Evolutionary conservation across 257 asterid species (phyloP), one percentile per base, ranked within the genome.

Genomic region (Nicotiana noctiflora): DNA sequence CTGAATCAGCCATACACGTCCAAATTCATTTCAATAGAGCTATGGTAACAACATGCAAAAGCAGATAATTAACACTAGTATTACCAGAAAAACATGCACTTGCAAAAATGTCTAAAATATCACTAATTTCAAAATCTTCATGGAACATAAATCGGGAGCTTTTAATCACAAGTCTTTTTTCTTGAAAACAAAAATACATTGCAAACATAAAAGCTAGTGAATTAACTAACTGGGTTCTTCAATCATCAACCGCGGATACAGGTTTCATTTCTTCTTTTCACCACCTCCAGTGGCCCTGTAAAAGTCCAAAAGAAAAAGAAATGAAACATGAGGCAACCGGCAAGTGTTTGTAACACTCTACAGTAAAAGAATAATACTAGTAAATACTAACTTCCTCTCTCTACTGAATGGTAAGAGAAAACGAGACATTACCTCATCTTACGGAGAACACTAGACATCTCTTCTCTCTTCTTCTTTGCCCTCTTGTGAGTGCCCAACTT

Each of bases 401-500:
- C 25, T 46, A 23, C 23, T 1, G 40, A 49, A 49, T 14, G 25
- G 59, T 46, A 7, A 72, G 15, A 49, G 5, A 19, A 23, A 6
- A 14, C 6, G 13, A 46, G 37, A 55, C 79, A 60, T 82, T 82
- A 90, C 94, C 92, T 89, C 92, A 89, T 89, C 89, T 89, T 90
- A 75, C 94, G 87, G 75, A 90, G 94, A 18, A 92, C 93, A 77
- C 91, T 77, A 18, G 94, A 27, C 93, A 90, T 90, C 83, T 90
- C 94, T 88, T 90, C 94, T 89, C 94, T 89, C 91, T 90, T 90
- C 90, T 74, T 88, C 85, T 90, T 90, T 18, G 93, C 93, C 84
- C 93, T 90, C 89, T 88, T 90, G 86, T 90, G 93, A 67, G 93
- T 90, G 19, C 93, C 92, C 90, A 90, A 80, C 59, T 88, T 90